Evolutionary conservation across 2,329 filamentous ascomycete species (phyloP).

Genomic region (Fusarium piperis): DNA sequence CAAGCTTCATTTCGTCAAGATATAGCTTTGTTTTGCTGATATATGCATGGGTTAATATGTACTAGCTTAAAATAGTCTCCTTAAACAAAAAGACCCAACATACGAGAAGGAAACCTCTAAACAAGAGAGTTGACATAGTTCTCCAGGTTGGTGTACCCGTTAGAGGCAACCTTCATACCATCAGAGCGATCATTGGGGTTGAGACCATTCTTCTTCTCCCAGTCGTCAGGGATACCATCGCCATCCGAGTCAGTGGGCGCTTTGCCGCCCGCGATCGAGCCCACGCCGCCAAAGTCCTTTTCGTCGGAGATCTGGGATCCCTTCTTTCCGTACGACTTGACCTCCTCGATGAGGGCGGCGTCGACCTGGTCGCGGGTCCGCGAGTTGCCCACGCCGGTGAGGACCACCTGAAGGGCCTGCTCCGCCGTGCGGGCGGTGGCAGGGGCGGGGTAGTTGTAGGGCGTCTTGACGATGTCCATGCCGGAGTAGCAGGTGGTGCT

Average conservation of each 20-base stretch:
- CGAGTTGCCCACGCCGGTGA: conserved; percentile 54
- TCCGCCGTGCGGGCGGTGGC: conserved; percentile 50
- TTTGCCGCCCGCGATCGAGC: conserved; percentile 50
- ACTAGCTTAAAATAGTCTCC: not conserved
- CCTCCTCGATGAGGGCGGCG: conserved; percentile 52
- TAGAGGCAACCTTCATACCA: conserved; percentile 52
- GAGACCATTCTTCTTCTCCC: conserved; percentile 55
- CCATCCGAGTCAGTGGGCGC: conserved; percentile 56
- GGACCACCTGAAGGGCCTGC: conserved; percentile 53
- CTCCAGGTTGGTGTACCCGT: conserved; percentile 59
- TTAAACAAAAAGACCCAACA: not conserved
- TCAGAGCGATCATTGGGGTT: conserved; percentile 51
- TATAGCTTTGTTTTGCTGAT: not conserved
- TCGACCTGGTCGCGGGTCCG: conserved; percentile 57
- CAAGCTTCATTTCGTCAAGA: not conserved
- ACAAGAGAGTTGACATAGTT: conserved; percentile 61
- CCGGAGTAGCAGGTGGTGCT: conserved; percentile 56
- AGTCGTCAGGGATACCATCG: conserved; percentile 61
- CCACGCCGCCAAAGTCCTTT: conserved; percentile 53
- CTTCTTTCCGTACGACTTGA: conserved; percentile 55
- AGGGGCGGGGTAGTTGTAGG: conserved; percentile 56
- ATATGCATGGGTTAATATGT: not conserved
- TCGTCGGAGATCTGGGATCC: conserved; percentile 59
- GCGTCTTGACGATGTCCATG: conserved; percentile 53
- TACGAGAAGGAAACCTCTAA: not conserved